Base-by-base conservation (phyloP, 192 early-diverging fungal species). In the Radiomyces spectabilis region DNA sequence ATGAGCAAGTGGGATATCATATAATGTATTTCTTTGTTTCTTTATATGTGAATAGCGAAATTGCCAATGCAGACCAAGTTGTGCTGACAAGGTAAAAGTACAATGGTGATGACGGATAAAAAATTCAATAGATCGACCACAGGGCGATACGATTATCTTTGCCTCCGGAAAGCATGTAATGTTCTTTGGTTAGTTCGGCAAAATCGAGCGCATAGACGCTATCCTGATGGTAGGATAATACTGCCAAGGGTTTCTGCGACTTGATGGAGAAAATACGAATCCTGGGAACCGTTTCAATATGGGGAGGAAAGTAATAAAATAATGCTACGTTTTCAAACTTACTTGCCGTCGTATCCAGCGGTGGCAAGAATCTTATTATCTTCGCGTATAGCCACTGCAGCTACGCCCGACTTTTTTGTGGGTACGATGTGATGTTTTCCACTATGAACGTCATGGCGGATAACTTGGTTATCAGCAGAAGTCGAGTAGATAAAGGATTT, bases 141-240 rank as follows among this genome's bases (percentile, higher is more conserved):
- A 70, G 47, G 41, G 61, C 65, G 62, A 70, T 65, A 25, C 62
- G 51, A n/a, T 46, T 37, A 31, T 70, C 68, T 42, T 68, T 57
- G 21, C 51, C 52, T n/a, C 57, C 44, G 21, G 30, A 51, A 22
- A 70, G 27, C 21, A 60, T 43, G 35, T 57, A 62, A 47, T 65
- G 44, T 7, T 29, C 25, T 12, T 43, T 29, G 22, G 24, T 40
- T 3, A 34, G n/a, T 30, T 22, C 18, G 27, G 41, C 48, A 41
- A 64, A 60, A 18, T 30, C 55, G 1, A 65, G 29, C 22, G 44
- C 22, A 41, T 64, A 65, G 3, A 59, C 51, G 46, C 61, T 70
- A n/a, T 70, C 53, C 6, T 54, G 52, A 26, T 70, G 68, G 45
- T 52, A 65, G 19, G 55, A 25, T 15, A 70, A 38, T 12, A 64